These are phyloP conservation scores for Knoxdaviesia proteae DNA, from an alignment of 2,329 filamentous ascomycete species.

Conservation along the genomic window DNA sequence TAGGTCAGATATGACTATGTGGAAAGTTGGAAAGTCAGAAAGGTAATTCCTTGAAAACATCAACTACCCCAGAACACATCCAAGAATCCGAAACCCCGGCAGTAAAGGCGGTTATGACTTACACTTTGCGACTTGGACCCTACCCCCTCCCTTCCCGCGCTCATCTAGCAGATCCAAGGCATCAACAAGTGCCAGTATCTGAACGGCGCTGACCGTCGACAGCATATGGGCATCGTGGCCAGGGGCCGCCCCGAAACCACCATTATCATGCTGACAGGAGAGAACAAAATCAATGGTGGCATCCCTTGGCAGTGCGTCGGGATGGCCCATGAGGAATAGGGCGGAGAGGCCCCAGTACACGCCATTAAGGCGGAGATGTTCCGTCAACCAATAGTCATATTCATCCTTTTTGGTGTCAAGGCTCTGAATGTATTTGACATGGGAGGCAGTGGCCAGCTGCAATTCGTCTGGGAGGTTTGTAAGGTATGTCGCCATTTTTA, in stretches of 20 bases:
- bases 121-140: constrained; percentile 60
- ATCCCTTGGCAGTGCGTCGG: constrained; percentile 60
- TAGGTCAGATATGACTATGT: constrained; percentile 52
- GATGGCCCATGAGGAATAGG: constrained; percentile 62
- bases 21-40: constrained; percentile 7
- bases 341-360: constrained; percentile 92
- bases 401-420: constrained; percentile 84
- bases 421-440: constrained; percentile 84
- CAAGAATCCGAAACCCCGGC: constrained; percentile 4
- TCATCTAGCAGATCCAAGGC: constrained; percentile 66
- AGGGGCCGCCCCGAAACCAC: constrained; percentile 84
- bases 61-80: not conserved
- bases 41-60: not conserved
- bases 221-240: constrained; percentile 92
- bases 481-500: no score
- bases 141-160: constrained; percentile 37
- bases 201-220: constrained; percentile 85
- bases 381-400: constrained; percentile 93
- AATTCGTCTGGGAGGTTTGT: constrained; percentile 14
- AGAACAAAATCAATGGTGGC: constrained; percentile 84
- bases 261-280: constrained; percentile 73
- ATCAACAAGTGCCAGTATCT: constrained; percentile 74
- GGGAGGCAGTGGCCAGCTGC: constrained; percentile 31
- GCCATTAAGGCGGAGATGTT: constrained; percentile 86
- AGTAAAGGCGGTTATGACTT: constrained; percentile 17